Percentiles rank a stretch among this genome's conserved stretches.
Evolutionary conservation across 768 basidiomycete genomes (phyloP).

Genomic region (Pisolithus tinctorius): DNA sequence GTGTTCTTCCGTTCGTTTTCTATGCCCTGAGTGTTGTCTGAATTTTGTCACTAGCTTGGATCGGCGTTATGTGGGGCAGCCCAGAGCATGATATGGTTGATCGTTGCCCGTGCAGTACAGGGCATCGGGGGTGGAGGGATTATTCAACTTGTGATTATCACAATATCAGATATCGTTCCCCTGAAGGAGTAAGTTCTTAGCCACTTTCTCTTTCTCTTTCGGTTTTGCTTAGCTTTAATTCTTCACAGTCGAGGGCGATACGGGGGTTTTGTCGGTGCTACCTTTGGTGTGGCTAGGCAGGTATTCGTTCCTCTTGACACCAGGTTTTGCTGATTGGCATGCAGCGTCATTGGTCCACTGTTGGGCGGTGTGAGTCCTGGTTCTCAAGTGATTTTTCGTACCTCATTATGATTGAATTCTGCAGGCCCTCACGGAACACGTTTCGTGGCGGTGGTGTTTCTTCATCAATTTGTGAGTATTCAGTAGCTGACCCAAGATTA

Average conservation of each 20-base stretch:
- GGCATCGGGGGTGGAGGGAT: slow-evolving; percentile 82
- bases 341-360: slow-evolving; percentile 67
- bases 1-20: not conserved
- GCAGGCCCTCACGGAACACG: slow-evolving; percentile 66
- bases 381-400: not conserved
- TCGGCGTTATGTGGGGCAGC: slow-evolving; percentile 80
- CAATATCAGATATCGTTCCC: slow-evolving; percentile 77
- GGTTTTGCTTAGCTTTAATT: not conserved
- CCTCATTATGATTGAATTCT: slow-evolving; percentile 2
- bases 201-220: not conserved
- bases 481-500: not conserved
- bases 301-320: not conserved
- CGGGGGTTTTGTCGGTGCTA: slow-evolving; percentile 67
- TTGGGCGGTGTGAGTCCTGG: slow-evolving; percentile 65
- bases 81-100: slow-evolving; percentile 71
- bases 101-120: slow-evolving; percentile 71
- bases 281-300: slow-evolving; percentile 65
- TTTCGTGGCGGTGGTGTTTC: slow-evolving; percentile 82
- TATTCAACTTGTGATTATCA: slow-evolving; percentile 70
- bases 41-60: slow-evolving; percentile 43
- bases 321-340: not conserved
- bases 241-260: slow-evolving; percentile 64
- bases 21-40: not conserved
- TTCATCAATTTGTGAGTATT: slow-evolving; percentile 63
- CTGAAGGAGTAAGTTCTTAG: slow-evolving; percentile 54